These are phyloP conservation scores for Moesziomyces sp. DNA, from an alignment of 1,284 basidiomycete species.

Conservation along the genomic window DNA sequence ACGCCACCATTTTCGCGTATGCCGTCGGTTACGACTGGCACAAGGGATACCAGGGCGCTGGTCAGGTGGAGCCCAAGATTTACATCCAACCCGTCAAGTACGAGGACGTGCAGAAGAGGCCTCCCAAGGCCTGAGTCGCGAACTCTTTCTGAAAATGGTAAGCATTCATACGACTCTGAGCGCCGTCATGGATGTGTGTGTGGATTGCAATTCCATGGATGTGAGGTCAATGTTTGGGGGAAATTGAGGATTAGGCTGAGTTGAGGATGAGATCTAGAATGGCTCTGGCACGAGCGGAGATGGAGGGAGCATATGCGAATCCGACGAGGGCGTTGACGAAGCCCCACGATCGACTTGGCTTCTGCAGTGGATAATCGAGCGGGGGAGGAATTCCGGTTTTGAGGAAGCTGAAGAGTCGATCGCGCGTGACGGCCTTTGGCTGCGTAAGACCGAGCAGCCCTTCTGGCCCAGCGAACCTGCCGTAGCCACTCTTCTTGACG, in stretches of 20 bases:
- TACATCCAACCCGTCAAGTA: conserved; percentile 61
- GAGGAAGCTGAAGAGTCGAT: conserved; percentile 82
- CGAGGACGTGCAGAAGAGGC: conserved; percentile 61
- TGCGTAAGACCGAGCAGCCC: conserved; percentile 87
- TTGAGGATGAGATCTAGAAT: conserved; percentile 21
- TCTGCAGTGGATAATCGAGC: conserved; percentile 66
- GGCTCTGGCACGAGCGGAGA: conserved; percentile 5
- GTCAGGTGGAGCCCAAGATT: conserved; percentile 52
- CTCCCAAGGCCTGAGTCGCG: conserved; percentile 46
- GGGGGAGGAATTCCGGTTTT: conserved; percentile 82
- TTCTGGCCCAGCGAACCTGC: conserved; percentile 76
- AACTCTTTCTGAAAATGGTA: neutral
- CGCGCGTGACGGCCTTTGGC: conserved; percentile 85
- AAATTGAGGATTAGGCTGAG: neutral
- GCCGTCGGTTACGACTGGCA: conserved; percentile 67
- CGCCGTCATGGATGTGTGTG: neutral
- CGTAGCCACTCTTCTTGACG: conserved; percentile 72
- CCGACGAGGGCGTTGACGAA: conserved; percentile 33
- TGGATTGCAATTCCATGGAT: neutral
- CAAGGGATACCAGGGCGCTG: conserved; percentile 61
- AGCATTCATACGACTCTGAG: neutral
- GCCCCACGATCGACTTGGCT: conserved; percentile 20
- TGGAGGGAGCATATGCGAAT: conserved; percentile 26
- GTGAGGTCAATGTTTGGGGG: neutral
- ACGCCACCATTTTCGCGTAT: conserved; percentile 65